Conservation (phyloP, 2,329 filamentous ascomycete genomes). For the Berkeleyomyces rouxiae region DNA sequence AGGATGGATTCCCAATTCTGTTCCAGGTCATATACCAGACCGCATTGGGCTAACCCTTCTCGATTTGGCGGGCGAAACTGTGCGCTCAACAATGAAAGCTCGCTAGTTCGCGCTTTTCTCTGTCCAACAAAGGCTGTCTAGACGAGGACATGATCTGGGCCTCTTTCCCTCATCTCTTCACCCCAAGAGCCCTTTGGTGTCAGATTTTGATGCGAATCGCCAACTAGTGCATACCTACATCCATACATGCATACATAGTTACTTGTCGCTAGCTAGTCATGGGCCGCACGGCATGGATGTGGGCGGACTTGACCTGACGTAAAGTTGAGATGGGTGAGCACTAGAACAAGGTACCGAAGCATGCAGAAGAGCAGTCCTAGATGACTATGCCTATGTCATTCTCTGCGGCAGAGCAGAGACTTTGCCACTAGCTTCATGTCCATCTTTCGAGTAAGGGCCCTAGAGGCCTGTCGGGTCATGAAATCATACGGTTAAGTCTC, state of each 20-base stretch:
- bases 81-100: neutral
- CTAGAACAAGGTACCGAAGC: neutral
- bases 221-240: neutral
- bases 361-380: neutral
- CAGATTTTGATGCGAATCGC: neutral
- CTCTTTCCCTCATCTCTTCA: neutral
- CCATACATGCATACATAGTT: neutral
- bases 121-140: neutral
- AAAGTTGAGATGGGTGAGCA: neutral
- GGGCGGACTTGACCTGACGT: neutral
- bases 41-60: neutral
- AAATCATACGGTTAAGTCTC: neutral
- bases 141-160: neutral
- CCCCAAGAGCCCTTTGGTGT: neutral
- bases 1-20: neutral
- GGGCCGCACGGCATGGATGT: no score
- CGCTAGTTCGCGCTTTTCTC: slow-evolving; percentile 3
- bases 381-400: neutral
- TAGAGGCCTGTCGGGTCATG: neutral
- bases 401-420: neutral
- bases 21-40: neutral
- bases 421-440: neutral
- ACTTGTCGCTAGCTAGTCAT: neutral
- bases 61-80: neutral
- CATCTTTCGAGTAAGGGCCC: neutral